phyloP scores from a whole-genome alignment of 2,329 filamentous ascomycete species.

The Huntiella decipiens region DNA sequence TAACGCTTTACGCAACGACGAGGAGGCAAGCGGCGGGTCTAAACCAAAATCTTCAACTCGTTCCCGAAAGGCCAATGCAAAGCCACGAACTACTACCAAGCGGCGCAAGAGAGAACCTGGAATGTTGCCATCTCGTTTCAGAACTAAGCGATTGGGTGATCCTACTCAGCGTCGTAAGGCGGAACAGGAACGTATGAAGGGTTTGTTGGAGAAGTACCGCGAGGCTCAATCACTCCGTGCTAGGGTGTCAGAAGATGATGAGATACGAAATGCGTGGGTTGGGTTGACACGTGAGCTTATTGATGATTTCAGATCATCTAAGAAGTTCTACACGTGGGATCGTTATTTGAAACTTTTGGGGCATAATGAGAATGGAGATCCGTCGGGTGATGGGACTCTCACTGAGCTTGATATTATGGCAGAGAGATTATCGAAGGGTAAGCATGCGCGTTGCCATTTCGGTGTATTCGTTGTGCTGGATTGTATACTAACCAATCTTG shows the following conservation, averaged over 20 bases:
- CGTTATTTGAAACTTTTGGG: constrained; percentile 42
- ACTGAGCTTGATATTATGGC: constrained; percentile 35
- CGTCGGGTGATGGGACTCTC: constrained; percentile 16
- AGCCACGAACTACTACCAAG: constrained; percentile 62
- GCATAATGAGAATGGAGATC: constrained; percentile 14
- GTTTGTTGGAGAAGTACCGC: constrained; percentile 24
- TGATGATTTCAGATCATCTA: constrained; percentile 43
- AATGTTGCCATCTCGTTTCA: constrained; percentile 25
- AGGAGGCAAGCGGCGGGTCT: constrained; percentile 44
- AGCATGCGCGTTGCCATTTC: constrained; percentile 14
- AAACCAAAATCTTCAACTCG: constrained; percentile 64
- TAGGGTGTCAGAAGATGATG: constrained; percentile 23
- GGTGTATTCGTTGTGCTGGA: no score
- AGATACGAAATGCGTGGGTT: constrained; percentile 36
- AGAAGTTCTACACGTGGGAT: constrained; percentile 47
- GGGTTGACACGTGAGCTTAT: constrained; percentile 37
- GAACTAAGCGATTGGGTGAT: constrained; percentile 27
- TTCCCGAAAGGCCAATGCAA: constrained; percentile 56
- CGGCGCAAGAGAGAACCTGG: constrained; percentile 41
- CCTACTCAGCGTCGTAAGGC: constrained; percentile 26
- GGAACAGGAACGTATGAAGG: constrained; percentile 23
- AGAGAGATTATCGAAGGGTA: constrained; percentile 34
- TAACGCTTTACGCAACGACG: constrained; percentile 36
- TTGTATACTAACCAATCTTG: neutral
- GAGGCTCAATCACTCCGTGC: constrained; percentile 24